Evolutionary conservation across 108 stramenopile genomes (phyloP), one percentile per base, ranked within the genome.

Genomic region (Nitzschia sp.): DNA sequence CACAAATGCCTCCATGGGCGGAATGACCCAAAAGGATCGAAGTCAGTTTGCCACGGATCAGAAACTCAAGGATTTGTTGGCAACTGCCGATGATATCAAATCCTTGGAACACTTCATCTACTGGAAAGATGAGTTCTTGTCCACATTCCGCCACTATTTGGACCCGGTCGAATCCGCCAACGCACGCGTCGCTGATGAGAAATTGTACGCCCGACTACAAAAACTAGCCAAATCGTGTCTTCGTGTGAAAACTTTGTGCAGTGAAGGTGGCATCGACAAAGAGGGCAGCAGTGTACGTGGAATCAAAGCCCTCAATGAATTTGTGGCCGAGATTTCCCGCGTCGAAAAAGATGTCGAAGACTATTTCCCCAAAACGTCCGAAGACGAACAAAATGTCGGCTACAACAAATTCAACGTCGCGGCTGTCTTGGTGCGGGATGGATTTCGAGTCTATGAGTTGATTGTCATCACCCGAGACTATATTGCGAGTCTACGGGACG

Each of bases 91-190:
- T 26, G 60, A 53, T 24, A 70, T 70, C 38, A n/a, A 14, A 12
- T 70, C 70, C 2, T 21, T 62, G 21, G 70, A 70, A 20, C 60
- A 70, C 41, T 70, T 70, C 41, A 21, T 24, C 2, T 61, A 70
- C 25, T 70, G 70, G 70, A 70, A 70, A 15, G 70, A 70, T 52
- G 70, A 70, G 29, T 70, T 70, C 39, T 38, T 70, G 21, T 12
- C 7, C 0, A 62, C 70, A 0, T 70, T 62, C 62, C 70, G 60
- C 8, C 60, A 60, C 12, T 70, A 70, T 29, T 51, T 70, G 24
- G 60, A 70, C 40, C 60, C 60, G 3, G 40, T 43, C 0, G 60
- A 60, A 53, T 51, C 59, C 3, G 59, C 70, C 21, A 70, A 60
- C 0, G 70, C 70, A 8, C 59, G 70, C 17, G 70, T 62, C 29